Evolutionary conservation across 257 asterid genomes (phyloP).

Genomic region (Nicotiana obtusifolia): DNA sequence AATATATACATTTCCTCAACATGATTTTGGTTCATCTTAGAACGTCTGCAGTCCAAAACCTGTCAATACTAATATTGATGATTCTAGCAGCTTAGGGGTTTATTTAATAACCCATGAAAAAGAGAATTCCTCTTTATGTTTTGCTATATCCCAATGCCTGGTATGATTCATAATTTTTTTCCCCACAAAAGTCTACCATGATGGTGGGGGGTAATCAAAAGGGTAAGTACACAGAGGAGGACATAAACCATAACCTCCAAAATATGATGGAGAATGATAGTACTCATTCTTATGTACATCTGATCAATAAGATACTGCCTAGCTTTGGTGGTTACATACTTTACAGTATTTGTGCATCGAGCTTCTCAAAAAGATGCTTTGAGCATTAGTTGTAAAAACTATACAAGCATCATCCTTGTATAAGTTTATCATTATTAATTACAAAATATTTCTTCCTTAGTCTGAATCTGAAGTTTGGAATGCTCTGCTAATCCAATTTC

Average conservation of each 20-base stretch:
- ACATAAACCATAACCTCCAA: not conserved
- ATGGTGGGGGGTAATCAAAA: no score
- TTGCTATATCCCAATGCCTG: not conserved
- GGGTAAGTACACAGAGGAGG: no score
- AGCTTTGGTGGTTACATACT: not conserved
- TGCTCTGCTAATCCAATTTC: no score
- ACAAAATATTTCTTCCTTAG: not conserved
- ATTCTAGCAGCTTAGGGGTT: not conserved
- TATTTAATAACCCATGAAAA: not conserved
- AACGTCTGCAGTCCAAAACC: not conserved
- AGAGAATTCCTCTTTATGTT: not conserved
- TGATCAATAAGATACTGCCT: no score
- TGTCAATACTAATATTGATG: not conserved
- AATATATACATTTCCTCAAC: no score
- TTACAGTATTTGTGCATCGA: not conserved
- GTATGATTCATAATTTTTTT: not conserved
- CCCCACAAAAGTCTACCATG: no score
- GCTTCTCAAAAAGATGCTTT: not conserved
- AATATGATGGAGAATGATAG: not conserved
- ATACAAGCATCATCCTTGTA: not conserved
- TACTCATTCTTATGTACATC: not conserved
- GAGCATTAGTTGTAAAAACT: no score
- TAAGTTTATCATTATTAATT: not conserved
- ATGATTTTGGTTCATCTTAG: not conserved
- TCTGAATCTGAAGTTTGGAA: not conserved